phyloP scores from a whole-genome alignment of 805 yeast genomes.

The Saccharomycopsis fibuligera region DNA sequence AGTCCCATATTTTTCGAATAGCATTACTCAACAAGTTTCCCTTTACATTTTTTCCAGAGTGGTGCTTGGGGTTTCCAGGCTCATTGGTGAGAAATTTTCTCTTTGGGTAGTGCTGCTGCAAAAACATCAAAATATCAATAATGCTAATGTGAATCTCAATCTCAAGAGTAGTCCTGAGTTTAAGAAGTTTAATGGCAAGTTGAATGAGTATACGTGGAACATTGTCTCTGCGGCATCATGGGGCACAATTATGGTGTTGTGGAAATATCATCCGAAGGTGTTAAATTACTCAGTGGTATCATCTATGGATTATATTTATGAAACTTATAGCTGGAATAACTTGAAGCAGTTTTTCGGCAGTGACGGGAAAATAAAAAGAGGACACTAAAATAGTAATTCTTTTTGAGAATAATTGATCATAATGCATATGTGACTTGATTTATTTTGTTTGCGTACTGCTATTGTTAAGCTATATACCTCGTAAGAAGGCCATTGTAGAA shows the following conservation, averaged over 20 bases:
- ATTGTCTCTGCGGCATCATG: constrained; percentile 8
- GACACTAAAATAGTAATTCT: no score
- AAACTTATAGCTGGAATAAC: constrained; percentile 2
- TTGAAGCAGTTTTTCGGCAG: constrained; percentile 2
- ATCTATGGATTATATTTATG: constrained; percentile 18
- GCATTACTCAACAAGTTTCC: constrained; percentile 16
- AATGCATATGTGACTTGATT: neutral
- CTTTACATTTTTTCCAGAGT: constrained; percentile 17
- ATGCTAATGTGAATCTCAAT: neutral
- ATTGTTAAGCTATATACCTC: neutral
- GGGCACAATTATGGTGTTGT: constrained; percentile 17
- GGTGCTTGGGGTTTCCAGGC: constrained; percentile 8
- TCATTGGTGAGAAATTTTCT: constrained; percentile 11
- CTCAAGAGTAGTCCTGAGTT: constrained; percentile 1
- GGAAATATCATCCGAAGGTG: constrained; percentile 1
- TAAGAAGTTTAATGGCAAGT: neutral
- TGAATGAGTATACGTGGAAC: constrained; percentile 9
- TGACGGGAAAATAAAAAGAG: no score
- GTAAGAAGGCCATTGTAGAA: no score
- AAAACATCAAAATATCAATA: neutral
- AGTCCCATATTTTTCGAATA: constrained; percentile 7
- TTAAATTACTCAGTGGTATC: constrained; percentile 9
- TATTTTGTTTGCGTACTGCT: neutral
- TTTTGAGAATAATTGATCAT: neutral
- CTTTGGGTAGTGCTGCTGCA: no score